Evolutionary conservation across 1,284 basidiomycete genomes (phyloP).

Genomic region (Rhodotorula sp.): DNA sequence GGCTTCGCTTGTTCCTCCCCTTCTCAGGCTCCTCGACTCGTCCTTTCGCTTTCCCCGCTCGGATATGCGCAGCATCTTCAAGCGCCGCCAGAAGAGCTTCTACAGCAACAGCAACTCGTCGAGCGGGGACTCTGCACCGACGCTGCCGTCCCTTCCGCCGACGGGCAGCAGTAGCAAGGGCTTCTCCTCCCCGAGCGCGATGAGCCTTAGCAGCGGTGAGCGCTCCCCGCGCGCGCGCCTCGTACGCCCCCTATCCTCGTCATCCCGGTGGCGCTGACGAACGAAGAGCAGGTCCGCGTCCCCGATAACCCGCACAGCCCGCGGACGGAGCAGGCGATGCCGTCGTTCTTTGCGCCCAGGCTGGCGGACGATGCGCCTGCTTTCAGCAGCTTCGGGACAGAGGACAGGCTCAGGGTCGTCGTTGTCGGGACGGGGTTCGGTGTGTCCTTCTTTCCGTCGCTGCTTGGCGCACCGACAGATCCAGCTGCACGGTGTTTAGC

Average conservation of each 20-base stretch:
- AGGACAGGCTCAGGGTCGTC: conserved; percentile 1
- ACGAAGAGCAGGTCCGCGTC: not conserved
- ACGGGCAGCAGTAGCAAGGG: not conserved
- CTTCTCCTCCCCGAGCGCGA: not conserved
- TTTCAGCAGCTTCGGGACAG: not conserved
- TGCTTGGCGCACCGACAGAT: not conserved
- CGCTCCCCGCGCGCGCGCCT: not conserved
- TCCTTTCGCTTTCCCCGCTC: not conserved
- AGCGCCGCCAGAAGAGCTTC: not conserved
- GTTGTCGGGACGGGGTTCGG: conserved; percentile 29
- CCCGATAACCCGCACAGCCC: not conserved
- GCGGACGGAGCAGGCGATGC: not conserved
- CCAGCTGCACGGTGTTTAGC: too few species aligned
- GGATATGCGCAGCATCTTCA: not conserved
- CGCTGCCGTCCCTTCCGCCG: not conserved
- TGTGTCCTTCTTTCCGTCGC: not conserved
- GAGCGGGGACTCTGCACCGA: not conserved
- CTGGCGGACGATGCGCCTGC: not conserved
- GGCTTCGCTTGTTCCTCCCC: too few species aligned
- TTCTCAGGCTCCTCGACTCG: not conserved
- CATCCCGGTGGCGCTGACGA: too few species aligned
- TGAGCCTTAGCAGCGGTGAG: not conserved
- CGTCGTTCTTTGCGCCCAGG: too few species aligned
- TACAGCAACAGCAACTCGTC: not conserved
- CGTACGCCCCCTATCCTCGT: not conserved